Evolutionary conservation across 805 yeast species (phyloP).

Genomic region (Pichia scutulata): DNA sequence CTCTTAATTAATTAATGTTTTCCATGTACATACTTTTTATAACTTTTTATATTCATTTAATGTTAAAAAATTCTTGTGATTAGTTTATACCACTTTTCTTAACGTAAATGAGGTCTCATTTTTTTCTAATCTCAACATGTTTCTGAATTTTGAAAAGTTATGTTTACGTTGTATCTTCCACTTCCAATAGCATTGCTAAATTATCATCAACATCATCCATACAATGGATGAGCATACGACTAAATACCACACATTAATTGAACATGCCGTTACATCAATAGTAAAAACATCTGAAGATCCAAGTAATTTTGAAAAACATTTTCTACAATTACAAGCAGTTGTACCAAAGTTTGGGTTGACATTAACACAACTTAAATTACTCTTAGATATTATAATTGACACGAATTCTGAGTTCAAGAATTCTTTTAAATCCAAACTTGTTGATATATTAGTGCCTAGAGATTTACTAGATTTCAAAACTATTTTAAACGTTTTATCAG

Average conservation of each 20-base stretch:
- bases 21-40: not conserved
- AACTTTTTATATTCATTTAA: no score
- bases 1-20: no score
- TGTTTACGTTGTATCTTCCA: not conserved
- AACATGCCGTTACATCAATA: not conserved
- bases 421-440: constrained; percentile 13
- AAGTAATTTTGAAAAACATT: not conserved
- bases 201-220: not conserved
- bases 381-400: constrained; percentile 18
- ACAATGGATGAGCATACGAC: constrained; percentile 5
- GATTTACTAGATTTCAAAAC: constrained; percentile 20
- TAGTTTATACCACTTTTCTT: no score
- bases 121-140: not conserved
- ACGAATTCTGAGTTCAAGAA: constrained; percentile 8
- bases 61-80: not conserved
- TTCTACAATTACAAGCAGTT: constrained; percentile 13
- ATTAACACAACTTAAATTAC: constrained; percentile 11
- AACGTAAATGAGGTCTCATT: not conserved
- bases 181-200: not conserved
- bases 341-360: constrained; percentile 22
- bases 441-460: constrained; percentile 13
- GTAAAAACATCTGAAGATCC: not conserved
- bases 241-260: constrained; percentile 10
- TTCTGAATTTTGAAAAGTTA: not conserved
- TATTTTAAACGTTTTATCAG: constrained; percentile 16